Evolutionary conservation across 495 filamentous ascomycete genomes (phyloP), one percentile per base, ranked within the genome.

Genomic region (Podospora fimiseda): DNA sequence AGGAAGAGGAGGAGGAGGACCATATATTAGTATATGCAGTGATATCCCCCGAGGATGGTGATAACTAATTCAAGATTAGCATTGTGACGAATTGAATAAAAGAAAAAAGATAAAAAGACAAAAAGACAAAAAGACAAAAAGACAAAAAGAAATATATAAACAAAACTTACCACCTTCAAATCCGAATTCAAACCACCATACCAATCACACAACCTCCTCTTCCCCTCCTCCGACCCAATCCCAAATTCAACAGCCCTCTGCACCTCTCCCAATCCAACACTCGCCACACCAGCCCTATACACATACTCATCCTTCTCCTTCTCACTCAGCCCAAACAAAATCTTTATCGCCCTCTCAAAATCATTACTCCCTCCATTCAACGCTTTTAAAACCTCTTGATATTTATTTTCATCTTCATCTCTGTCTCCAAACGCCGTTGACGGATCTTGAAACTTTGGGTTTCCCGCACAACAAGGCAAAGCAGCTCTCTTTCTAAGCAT

Each of bases 211-310:
- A 74, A 39, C 1, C 72, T 74, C 33, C 75, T 67, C 24, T 61
- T 65, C 0, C 62, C 60, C 11, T n/a, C n/a, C n/a, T n/a, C n/a
- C n/a, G n/a, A n/a, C n/a, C n/a, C n/a, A n/a, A n/a, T n/a, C n/a
- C 77, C 78, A 15, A 71, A 60, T 0, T 70, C 61, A 24, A 84
- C 66, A 14, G 70, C 69, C 21, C 58, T 68, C 62, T 84, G 81
- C 1, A 78, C 80, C 56, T 82, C 70, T 15, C 68, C 55, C 2
- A 85, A 70, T 64, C 57, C 67, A 40, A 74, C 65, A 54, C 69
- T 76, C 13, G 74, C 70, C 27, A 74, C 76, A 24, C n/a, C n/a
- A n/a, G 80, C 82, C 50, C 78, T 74, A 65, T 85, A 86, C 33
- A 76, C 69, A 60, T 82, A 85, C 38, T 54, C 55, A 57, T 85